A percentile compares a stretch with the other conserved stretches of the same genome.
These are phyloP conservation scores for Striga asiatica DNA, from an alignment of 257 asterid genomes.

Conservation along the genomic window DNA sequence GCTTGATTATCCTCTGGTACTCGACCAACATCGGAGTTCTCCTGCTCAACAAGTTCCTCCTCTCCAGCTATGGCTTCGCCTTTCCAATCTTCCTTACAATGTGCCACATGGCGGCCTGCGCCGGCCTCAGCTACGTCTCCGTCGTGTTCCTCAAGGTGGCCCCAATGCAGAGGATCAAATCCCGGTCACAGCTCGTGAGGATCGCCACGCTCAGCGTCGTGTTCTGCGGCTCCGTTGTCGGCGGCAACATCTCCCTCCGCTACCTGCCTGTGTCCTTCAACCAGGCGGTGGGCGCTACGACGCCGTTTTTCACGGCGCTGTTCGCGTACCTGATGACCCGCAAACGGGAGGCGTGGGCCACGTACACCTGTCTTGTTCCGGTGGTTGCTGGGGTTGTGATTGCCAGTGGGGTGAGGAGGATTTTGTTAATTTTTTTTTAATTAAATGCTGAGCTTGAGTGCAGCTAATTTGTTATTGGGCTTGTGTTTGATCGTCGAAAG, in stretches of 20 bases:
- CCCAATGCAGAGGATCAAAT: conserved; percentile 75
- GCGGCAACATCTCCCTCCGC: conserved; percentile 76
- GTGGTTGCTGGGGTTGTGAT: conserved; percentile 88
- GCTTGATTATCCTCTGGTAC: conserved; percentile 65
- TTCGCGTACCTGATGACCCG: conserved; percentile 74
- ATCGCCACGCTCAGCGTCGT: conserved; percentile 73
- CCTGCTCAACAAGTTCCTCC: conserved; percentile 79
- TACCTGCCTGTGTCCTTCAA: conserved; percentile 85
- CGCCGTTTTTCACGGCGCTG: conserved; percentile 89
- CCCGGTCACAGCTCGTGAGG: conserved; percentile 63
- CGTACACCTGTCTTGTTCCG: conserved; percentile 75
- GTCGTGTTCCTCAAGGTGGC: conserved; percentile 60
- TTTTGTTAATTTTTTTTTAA: not conserved
- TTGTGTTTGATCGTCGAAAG: not conserved
- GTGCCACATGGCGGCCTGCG: conserved; percentile 98
- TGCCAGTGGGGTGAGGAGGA: conserved; percentile 78
- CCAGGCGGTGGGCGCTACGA: conserved; percentile 96
- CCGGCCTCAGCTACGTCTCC: conserved; percentile 77
- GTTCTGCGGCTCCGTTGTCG: conserved; percentile 89
- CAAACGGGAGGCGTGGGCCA: conserved; percentile 75
- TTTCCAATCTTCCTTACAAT: conserved; percentile 89
- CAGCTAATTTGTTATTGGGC: not conserved
- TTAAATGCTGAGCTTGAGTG: not conserved
- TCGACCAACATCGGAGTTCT: conserved; percentile 82
- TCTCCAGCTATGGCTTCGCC: conserved; percentile 70